These are phyloP conservation scores for Puya raimondii DNA, from an alignment of 176 grass and related monocot genomes.

Conservation along the genomic window DNA sequence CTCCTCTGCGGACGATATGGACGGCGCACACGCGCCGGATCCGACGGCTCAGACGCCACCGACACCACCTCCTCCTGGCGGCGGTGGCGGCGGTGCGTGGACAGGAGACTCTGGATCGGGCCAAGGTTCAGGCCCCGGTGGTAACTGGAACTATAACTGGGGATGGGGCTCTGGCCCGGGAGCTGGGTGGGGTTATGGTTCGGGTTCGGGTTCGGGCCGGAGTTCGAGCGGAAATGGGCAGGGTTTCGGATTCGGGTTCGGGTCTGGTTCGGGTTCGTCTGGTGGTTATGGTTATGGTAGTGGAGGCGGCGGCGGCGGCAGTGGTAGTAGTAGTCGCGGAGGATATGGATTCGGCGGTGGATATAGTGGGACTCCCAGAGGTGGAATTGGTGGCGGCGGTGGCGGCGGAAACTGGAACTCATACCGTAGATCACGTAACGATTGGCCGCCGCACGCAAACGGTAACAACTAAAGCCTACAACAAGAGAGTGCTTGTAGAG, in stretches of 20 bases:
- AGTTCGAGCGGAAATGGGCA: constrained; percentile 22
- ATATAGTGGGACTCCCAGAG: constrained; percentile 8
- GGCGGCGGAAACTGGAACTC: not conserved
- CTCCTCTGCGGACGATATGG: constrained; percentile 18
- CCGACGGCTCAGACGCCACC: constrained; percentile 22
- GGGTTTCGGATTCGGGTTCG: constrained; percentile 32
- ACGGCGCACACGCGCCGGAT: constrained; percentile 3
- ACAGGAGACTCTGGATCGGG: constrained; percentile 34
- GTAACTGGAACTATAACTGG: constrained; percentile 51
- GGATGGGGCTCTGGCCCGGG: constrained; percentile 48
- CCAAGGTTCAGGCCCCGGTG: constrained; percentile 30
- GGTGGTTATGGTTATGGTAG: constrained; percentile 9
- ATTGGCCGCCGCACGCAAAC: not conserved
- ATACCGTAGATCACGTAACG: not conserved
- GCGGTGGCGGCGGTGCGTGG: constrained; percentile 14
- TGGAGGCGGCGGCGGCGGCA: constrained; percentile 12
- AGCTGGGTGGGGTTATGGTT: constrained; percentile 44
- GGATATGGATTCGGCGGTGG: constrained; percentile 22
- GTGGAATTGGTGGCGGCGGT: not conserved
- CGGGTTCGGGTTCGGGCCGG: constrained; percentile 31
- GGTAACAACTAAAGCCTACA: not conserved
- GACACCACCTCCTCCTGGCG: not conserved
- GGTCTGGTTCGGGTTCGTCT: constrained; percentile 10
- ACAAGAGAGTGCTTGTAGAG: too few species aligned
- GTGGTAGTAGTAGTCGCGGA: not conserved